Conservation (phyloP, 257 asterid species). For the Ilex aquifolium region DNA sequence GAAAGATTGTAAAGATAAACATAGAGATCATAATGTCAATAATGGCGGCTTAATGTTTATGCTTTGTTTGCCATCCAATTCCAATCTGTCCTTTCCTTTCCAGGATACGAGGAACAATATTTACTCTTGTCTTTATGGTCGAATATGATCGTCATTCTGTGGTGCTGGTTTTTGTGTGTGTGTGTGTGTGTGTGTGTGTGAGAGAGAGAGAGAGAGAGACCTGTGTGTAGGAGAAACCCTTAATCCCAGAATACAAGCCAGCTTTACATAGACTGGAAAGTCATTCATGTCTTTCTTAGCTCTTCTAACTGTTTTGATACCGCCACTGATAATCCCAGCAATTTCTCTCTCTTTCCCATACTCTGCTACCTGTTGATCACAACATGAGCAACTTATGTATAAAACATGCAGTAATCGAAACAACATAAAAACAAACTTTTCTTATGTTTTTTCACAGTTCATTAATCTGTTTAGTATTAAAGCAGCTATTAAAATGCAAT, state of each 20-base stretch:
- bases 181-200: too few relatives aligned
- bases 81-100: neutral
- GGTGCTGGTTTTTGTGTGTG: neutral
- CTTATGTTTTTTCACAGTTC: too few relatives aligned
- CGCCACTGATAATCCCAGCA: slow-evolving; percentile 69
- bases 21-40: too few relatives aligned
- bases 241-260: slow-evolving; percentile 72
- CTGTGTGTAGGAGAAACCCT: slow-evolving; percentile 78
- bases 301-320: slow-evolving; percentile 58
- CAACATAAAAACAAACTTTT: too few relatives aligned
- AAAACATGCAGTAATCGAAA: too few relatives aligned
- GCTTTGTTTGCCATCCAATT: too few relatives aligned
- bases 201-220: slow-evolving; percentile 23
- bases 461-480: too few relatives aligned
- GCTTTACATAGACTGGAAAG: slow-evolving; percentile 40
- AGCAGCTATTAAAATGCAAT: too few relatives aligned
- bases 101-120: neutral
- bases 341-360: slow-evolving; percentile 43
- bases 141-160: neutral
- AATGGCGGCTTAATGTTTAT: too few relatives aligned
- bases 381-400: neutral
- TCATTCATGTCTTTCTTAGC: slow-evolving; percentile 28
- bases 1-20: too few relatives aligned
- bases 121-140: neutral
- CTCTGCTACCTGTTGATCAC: slow-evolving; percentile 50